Percentiles rank a stretch among this genome's conserved stretches.
Evolutionary conservation across 1,284 basidiomycete genomes (phyloP).

Genomic region (Austroboletus novae-zelandiae): DNA sequence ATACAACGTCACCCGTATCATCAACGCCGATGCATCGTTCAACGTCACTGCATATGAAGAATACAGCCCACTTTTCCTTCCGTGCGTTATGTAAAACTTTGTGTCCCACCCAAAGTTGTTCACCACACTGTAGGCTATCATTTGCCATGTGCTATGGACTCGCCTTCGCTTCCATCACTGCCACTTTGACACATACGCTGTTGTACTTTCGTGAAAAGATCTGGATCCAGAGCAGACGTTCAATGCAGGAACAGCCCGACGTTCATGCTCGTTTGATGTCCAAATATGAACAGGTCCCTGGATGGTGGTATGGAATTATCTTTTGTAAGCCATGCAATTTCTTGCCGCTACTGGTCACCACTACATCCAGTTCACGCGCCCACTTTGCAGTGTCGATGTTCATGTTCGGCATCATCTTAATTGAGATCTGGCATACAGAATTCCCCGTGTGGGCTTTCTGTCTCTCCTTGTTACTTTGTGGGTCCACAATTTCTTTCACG

Average conservation of each 20-base stretch:
- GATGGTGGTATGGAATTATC: constrained; percentile 66
- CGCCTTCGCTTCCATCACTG: constrained; percentile 67
- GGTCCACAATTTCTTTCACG: constrained; percentile 1
- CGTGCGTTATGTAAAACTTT: constrained; percentile 38
- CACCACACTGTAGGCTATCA: constrained; percentile 28
- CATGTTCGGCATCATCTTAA: constrained; percentile 54
- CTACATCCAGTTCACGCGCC: neutral
- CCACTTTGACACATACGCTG: constrained; percentile 64
- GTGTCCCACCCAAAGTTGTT: neutral
- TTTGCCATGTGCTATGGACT: constrained; percentile 70
- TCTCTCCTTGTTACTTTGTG: constrained; percentile 35
- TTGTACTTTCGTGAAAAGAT: constrained; percentile 72
- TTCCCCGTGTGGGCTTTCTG: constrained; percentile 56
- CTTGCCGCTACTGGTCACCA: neutral
- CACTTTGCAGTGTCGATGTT: constrained; percentile 39
- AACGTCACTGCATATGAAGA: constrained; percentile 63
- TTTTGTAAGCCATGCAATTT: constrained; percentile 25
- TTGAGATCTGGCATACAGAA: constrained; percentile 57
- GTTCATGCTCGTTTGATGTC: constrained; percentile 77
- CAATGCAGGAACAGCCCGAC: constrained; percentile 65
- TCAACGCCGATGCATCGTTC: constrained; percentile 57
- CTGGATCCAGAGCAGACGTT: constrained; percentile 49
- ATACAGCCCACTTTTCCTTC: constrained; percentile 86
- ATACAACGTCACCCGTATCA: constrained; percentile 71
- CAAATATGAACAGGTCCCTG: constrained; percentile 66